Percentiles rank a stretch among this genome's conserved stretches.
phyloP scores from a whole-genome alignment of 805 yeast genomes.

The Maudiozyma turicensis region DNA sequence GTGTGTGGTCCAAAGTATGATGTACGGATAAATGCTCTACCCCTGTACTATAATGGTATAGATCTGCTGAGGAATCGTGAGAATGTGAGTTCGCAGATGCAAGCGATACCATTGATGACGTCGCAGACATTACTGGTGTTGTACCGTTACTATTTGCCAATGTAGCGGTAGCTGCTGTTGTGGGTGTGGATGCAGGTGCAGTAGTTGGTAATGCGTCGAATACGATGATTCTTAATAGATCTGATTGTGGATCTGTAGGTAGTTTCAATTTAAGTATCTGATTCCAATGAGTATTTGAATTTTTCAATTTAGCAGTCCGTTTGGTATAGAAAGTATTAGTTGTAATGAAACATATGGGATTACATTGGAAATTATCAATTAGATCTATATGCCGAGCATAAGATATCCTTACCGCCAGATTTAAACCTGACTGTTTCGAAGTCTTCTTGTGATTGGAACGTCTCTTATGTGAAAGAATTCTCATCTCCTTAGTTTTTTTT shows the following conservation, averaged over 20 bases:
- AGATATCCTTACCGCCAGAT: constrained; percentile 15
- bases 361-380: constrained; percentile 19
- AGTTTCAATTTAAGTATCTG: constrained; percentile 21
- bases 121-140: background rate
- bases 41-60: background rate
- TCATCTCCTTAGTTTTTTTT: constrained; percentile 1
- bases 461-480: constrained; percentile 12
- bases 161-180: background rate
- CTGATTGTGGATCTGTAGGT: constrained; percentile 20
- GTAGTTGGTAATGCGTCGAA: constrained; percentile 20
- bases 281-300: constrained; percentile 19
- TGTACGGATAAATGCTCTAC: background rate
- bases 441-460: constrained; percentile 3
- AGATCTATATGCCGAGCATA: constrained; percentile 19
- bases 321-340: constrained; percentile 19
- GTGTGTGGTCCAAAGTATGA: background rate
- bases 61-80: background rate
- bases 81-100: background rate
- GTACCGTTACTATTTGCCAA: background rate
- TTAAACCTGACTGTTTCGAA: constrained; percentile 8
- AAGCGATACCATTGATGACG: background rate
- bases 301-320: constrained; percentile 16
- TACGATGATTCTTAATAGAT: constrained; percentile 21
- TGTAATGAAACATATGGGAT: constrained; percentile 23
- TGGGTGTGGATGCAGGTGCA: background rate